Percentiles rank a stretch among this genome's conserved stretches.
These are phyloP conservation scores for Umbellularia californica DNA, from an alignment of 164 flowering plant genomes.

Conservation along the genomic window DNA sequence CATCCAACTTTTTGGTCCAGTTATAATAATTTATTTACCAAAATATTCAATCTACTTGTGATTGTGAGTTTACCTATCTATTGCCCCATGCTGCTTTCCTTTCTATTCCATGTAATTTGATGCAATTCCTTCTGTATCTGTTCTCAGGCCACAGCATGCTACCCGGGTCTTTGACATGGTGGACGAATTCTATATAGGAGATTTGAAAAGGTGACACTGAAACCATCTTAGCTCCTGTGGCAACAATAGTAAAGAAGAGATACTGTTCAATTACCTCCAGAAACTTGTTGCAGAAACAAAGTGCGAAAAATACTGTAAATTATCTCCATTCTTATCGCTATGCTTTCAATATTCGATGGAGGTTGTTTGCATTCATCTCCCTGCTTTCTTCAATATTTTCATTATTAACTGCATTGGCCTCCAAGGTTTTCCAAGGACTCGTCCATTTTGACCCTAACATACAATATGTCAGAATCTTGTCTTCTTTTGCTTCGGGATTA, in stretches of 20 bases:
- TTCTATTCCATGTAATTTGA: not conserved
- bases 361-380: not conserved
- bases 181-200: slow-evolving; percentile 86
- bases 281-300: not conserved
- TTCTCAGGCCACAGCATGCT: slow-evolving; percentile 95
- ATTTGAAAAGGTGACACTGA: slow-evolving; percentile 34
- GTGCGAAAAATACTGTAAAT: not conserved
- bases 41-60: not conserved
- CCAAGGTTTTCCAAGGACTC: too few species aligned
- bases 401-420: not conserved
- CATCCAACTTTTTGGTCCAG: not conserved
- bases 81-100: not conserved
- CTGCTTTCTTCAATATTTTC: not conserved
- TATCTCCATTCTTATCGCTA: not conserved
- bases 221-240: not conserved
- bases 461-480: too few species aligned
- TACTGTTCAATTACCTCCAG: not conserved
- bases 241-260: not conserved
- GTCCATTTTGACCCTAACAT: too few species aligned
- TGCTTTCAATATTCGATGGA: slow-evolving; percentile 1
- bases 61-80: not conserved
- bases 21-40: not conserved
- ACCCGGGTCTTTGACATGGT: slow-evolving; percentile 93
- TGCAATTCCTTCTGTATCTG: not conserved
- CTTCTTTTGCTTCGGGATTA: too few species aligned